phyloP scores from a whole-genome alignment of 1,284 basidiomycete genomes.

The Baeospora myosura region DNA sequence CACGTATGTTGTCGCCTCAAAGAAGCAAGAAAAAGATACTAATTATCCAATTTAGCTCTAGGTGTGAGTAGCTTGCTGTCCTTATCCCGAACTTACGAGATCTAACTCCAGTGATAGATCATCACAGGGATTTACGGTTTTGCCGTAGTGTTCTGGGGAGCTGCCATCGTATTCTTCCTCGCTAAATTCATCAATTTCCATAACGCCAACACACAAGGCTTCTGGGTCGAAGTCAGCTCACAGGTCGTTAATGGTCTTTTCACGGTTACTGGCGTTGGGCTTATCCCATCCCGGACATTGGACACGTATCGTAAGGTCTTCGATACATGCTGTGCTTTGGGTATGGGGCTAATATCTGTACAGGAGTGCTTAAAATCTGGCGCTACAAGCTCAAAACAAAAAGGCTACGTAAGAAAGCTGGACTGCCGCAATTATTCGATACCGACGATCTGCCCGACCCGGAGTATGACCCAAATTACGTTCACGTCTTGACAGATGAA shows the following conservation, averaged over 20 bases:
- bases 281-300: constrained; percentile 67
- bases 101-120: constrained; percentile 32
- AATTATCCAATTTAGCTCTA: constrained; percentile 33
- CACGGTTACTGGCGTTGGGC: constrained; percentile 68
- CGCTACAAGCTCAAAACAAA: constrained; percentile 56
- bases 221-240: constrained; percentile 72
- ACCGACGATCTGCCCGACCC: constrained; percentile 76
- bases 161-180: constrained; percentile 75
- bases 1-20: constrained; percentile 43
- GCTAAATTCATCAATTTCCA: constrained; percentile 63
- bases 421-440: constrained; percentile 63
- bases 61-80: constrained; percentile 36
- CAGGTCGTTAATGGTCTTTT: constrained; percentile 55
- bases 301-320: constrained; percentile 66
- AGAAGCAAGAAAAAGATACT: too few relatives aligned
- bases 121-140: constrained; percentile 78
- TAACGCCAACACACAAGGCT: constrained; percentile 54
- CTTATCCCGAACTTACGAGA: constrained; percentile 5
- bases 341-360: background rate
- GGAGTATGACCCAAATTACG: constrained; percentile 63
- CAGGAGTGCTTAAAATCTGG: constrained; percentile 72
- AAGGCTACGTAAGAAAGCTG: constrained; percentile 48
- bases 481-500: constrained; percentile 66
- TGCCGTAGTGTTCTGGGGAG: constrained; percentile 71
- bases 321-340: constrained; percentile 8